Base-by-base conservation (phyloP, 371 early-diverging fungal genomes). In the Funneliformis caledonium region DNA sequence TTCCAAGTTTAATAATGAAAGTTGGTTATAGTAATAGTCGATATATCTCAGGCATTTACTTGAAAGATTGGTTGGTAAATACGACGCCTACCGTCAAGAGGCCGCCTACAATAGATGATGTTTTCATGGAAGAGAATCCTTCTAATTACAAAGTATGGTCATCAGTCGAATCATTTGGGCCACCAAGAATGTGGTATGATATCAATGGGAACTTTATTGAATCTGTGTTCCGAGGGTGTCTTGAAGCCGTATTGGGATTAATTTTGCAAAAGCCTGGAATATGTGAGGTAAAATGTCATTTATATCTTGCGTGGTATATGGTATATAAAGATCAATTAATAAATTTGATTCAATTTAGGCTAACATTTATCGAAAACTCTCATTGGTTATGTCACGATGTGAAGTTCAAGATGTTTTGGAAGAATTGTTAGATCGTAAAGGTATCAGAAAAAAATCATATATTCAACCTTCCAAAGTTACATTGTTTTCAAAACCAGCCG, bases 211-310 rank as follows among this genome's bases (percentile, higher is more conserved):
- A 83, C 16, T 19, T 82, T 37, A 81, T 88, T 33, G 83, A 83
- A 19, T 70, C 83, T 19, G 86, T 86, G 2, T 81, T 82, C 14
- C 72, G 84, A 12, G 86, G 81, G 12, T 87, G 88, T 68, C 61
- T 87, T 81, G 88, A 89, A 75, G 80, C 84, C 26, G 85, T 86
- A 19, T 68, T 89, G 65, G 82, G 85, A 14, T 45, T 67, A 19
- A 85, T 89, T 47, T 81, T 87, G 12, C 81, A 85, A 73, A 84
- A 83, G 48, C 89, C 89, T 33, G 89, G 89, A n/a, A 85, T 87
- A 16, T 82, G 80, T 50, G 83, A 88, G 84, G 88, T 87, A 80
- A 16, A 16, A 43, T 70, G 3, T 7, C 7, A 8, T 22, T 33
- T 43, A 19, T 45, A 43, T 43, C 19, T 68, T 45, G 31, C 33